phyloP scores from a whole-genome alignment of 139 green algal species.

The Haematococcus sp. region DNA sequence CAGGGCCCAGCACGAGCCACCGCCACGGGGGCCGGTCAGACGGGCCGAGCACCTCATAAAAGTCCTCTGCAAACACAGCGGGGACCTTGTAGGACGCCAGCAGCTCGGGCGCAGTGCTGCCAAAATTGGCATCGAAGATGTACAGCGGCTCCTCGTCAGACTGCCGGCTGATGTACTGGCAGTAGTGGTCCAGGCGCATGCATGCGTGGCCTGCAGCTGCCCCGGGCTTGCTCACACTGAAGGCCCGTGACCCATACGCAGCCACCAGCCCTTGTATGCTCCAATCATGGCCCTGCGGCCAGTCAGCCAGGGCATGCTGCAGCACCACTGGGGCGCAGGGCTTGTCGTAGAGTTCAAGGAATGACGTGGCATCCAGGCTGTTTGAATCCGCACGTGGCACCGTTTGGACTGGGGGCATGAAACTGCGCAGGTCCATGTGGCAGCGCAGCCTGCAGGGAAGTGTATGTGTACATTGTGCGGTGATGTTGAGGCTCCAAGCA shows the following conservation, averaged over 20 bases:
- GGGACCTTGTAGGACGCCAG: conserved; percentile 16
- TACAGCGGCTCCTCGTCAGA: conserved; percentile 74
- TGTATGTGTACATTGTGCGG: too few species aligned
- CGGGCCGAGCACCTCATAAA: background rate
- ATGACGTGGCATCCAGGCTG: background rate
- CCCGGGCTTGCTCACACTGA: conserved; percentile 3
- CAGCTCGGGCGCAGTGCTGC: conserved; percentile 10
- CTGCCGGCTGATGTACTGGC: conserved; percentile 19
- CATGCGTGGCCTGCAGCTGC: background rate
- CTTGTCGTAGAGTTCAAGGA: background rate
- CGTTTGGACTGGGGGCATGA: background rate
- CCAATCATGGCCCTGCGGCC: conserved; percentile 8
- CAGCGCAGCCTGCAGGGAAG: conserved; percentile 14
- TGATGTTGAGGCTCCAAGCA: too few species aligned
- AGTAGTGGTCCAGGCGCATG: conserved; percentile 17
- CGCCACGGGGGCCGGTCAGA: conserved; percentile 25
- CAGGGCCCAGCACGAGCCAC: conserved; percentile 91
- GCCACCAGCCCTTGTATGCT: conserved; percentile 3
- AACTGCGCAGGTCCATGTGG: conserved; percentile 7
- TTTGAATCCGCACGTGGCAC: background rate
- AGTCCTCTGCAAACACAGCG: conserved; percentile 15
- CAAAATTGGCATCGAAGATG: conserved; percentile 72
- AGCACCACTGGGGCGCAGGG: conserved; percentile 2
- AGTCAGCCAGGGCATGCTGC: background rate
- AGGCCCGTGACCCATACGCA: background rate